Evolutionary conservation across 352 stramenopile genomes (phyloP).

Genomic region (Pythium aquatile): DNA sequence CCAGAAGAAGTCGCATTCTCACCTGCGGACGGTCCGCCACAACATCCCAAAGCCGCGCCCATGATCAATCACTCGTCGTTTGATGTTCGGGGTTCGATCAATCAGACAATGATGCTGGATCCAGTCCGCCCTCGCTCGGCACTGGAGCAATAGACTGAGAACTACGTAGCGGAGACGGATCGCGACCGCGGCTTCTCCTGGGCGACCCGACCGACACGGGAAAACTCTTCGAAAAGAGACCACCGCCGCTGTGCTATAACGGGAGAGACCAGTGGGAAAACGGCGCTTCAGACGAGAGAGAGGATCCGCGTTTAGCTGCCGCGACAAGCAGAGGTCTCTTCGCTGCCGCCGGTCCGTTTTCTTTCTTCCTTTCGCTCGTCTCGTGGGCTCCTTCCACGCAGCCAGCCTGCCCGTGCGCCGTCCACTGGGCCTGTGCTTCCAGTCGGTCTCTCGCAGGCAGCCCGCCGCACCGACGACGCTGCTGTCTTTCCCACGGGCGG

Average conservation of each 20-base stretch:
- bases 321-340: not conserved
- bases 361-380: not conserved
- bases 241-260: not conserved
- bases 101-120: not conserved
- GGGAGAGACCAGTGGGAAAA: not conserved
- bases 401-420: not conserved
- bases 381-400: not conserved
- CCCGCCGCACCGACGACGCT: not conserved
- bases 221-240: slow-evolving; percentile 1
- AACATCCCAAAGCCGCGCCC: slow-evolving; percentile 62
- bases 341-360: not conserved
- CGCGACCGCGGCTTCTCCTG: slow-evolving; percentile 1
- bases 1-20: not conserved
- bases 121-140: not conserved
- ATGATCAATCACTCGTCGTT: slow-evolving; percentile 28
- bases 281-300: not conserved
- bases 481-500: not conserved
- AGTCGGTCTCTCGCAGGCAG: not conserved
- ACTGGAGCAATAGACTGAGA: not conserved
- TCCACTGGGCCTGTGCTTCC: not conserved
- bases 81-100: not conserved
- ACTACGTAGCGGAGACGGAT: not conserved
- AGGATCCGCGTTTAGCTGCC: not conserved
- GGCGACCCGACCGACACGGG: not conserved
- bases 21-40: slow-evolving; percentile 29